Conservation (phyloP, 116 monocot genomes). For the Zostera marina region DNA sequence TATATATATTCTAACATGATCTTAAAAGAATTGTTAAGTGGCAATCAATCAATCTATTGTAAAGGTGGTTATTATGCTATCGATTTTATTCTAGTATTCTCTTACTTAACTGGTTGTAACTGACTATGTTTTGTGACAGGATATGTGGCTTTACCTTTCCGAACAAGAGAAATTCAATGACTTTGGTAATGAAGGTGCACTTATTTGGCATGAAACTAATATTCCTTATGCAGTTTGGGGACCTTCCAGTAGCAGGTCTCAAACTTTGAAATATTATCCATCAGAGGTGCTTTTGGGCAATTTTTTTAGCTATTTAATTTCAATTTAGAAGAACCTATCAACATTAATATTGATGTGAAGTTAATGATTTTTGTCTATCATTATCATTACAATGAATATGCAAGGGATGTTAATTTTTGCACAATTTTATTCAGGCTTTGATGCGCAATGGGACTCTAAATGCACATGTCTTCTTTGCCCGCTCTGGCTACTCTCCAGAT, state of each 20-base stretch:
- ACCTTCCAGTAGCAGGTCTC: slow-evolving; percentile 43
- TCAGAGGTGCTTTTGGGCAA: slow-evolving; percentile 48
- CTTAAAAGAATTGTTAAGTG: too few species aligned
- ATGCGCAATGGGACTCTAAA: slow-evolving; percentile 80
- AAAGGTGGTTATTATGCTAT: background rate
- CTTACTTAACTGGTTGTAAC: background rate
- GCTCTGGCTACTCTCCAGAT: slow-evolving; percentile 85
- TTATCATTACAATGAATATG: background rate
- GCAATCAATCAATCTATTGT: too few species aligned
- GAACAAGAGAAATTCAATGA: slow-evolving; percentile 76
- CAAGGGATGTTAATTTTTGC: background rate
- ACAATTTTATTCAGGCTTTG: slow-evolving; percentile 32
- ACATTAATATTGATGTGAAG: too few species aligned
- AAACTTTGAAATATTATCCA: slow-evolving; percentile 58
- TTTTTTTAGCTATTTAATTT: background rate
- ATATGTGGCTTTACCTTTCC: slow-evolving; percentile 96
- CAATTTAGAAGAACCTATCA: too few species aligned
- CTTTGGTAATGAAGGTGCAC: slow-evolving; percentile 69
- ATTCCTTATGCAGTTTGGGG: slow-evolving; percentile 97
- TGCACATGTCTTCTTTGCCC: slow-evolving; percentile 96
- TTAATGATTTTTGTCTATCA: background rate
- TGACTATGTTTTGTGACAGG: slow-evolving; percentile 22
- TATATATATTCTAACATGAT: too few species aligned
- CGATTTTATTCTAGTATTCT: background rate
- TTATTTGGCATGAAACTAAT: slow-evolving; percentile 92